Base-by-base conservation (phyloP, 2,329 filamentous ascomycete species). In the Samsoniella hepiali region DNA sequence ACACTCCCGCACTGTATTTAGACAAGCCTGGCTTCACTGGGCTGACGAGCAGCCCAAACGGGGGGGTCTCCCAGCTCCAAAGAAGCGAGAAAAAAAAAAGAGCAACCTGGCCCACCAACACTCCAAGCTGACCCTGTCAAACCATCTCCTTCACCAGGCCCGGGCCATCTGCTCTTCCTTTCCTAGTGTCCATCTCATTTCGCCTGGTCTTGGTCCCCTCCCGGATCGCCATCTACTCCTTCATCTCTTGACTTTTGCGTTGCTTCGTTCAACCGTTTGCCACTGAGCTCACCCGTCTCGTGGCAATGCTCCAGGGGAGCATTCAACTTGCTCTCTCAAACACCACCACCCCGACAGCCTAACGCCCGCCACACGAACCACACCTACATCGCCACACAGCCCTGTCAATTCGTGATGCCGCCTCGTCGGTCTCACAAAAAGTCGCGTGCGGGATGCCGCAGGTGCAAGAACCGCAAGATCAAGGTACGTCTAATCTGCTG, bases 341-440 rank as follows among this genome's bases (percentile, higher is more conserved):
- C 32, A 22, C 15, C 15, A 22, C 15, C 15, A 29, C 59, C 51
- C 36, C 11, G 31, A 60, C 36, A 32, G 44, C 58, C 34, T 36
- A 60, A 34, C 58, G 47, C 49, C 58, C 32, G 38, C 47, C 29
- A 27, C 17, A n/a, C 36, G 32, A 53, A 44, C 45, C 32, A n/a
- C 38, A 29, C n/a, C 22, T 22, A 29, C 45, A 40, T 38, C 4
- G 36, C 22, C 15, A 54, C 53, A 56, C 38, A 22, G 34, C 44
- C 34, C 60, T 27, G 29, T 27, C 60, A 63, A 50, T 57, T 36
- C 61, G 73, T 66, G 54, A 88, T 88, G 86, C 84, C 87, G 65
- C 86, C 87, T 36, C 79, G 87, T 70, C 81, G 86, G 72, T 88
- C 87, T 49, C 88, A 90, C 74, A 90, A 88, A 72, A 90, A 89